Base-by-base conservation (phyloP, 2,329 filamentous ascomycete species). In the Colletotrichum brevisporum region DNA sequence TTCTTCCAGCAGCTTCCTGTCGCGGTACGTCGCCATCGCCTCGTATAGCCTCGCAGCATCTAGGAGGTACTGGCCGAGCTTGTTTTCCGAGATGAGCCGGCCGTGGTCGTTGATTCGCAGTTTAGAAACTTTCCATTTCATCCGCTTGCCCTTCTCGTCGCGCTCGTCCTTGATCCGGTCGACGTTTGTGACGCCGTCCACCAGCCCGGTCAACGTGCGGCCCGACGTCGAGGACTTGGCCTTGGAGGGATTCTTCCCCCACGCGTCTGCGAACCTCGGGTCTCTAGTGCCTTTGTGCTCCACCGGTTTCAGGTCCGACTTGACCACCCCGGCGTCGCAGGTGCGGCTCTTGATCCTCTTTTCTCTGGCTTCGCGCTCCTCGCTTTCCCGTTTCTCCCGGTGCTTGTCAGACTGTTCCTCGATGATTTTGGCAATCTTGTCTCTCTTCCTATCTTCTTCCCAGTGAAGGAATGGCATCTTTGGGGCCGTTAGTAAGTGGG, bases 391-490 rank as follows among this genome's bases (percentile, higher is more conserved):
- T 6, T 69, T 16, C 31, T 58, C 13, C 0, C n/a, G 21, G 41
- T 61, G 15, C 63, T 73, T 13, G 60, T 67, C 5, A 63, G 71
- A 10, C 16, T 52, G 36, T 0, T 64, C 26, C 1, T 64, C 53
- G 1, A 82, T 80, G 24, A 77, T 71, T 0, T 56, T 66, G 0
- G 77, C 73, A 15, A 80, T 75, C 6, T 72, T 73, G 0, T 75
- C 72, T 5, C 76, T 75, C 51, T 74, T 78, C 1, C 76, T 73
- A 10, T 81, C 79, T 0, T 77, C 81, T 41, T 83, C 81, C 81
- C 81, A 83, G 26, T 83, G 81, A 2, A 83, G 76, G 50, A 78
- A 83, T 1, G 80, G 80, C 77, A 82, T 79, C 80, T 83, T 21
- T 0, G 31, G 10, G 1, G 18, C 10, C 6, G 6, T 61, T 2